Conservation (phyloP, 2,329 filamentous ascomycete species). For the Pestalotiopsis sp. region DNA sequence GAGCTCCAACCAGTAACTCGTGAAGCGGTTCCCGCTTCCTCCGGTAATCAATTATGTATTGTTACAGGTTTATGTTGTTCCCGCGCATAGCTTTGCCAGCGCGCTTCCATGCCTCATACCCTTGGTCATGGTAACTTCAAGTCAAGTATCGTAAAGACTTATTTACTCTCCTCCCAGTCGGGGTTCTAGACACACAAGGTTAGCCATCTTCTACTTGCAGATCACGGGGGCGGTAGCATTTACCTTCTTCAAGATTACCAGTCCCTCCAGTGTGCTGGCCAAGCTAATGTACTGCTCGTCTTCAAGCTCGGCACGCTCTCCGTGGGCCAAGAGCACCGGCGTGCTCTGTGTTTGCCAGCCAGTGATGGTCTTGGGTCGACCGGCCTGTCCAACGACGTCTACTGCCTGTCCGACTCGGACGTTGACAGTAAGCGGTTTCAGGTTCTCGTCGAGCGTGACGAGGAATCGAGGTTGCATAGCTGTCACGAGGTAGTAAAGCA, state of each 20-base stretch:
- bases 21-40: not conserved
- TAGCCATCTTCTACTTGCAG: conserved; percentile 10
- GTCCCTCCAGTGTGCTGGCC: conserved; percentile 87
- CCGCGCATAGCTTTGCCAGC: conserved; percentile 3
- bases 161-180: conserved; percentile 56
- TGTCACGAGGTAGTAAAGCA: conserved; percentile 95
- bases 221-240: conserved; percentile 29
- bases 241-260: conserved; percentile 97
- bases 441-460: conserved; percentile 90
- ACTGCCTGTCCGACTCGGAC: conserved; percentile 97
- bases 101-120: not conserved
- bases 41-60: conserved; percentile 13
- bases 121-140: not conserved
- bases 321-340: conserved; percentile 91
- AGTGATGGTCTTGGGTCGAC: conserved; percentile 97
- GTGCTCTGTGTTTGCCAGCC: conserved; percentile 99
- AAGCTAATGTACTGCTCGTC: conserved; percentile 96
- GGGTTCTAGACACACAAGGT: conserved; percentile 47
- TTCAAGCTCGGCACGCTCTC: conserved; percentile 93
- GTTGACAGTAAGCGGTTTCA: conserved; percentile 92
- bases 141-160: conserved; percentile 10
- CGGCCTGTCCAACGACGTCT: conserved; percentile 95
- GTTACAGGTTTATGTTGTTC: conserved; percentile 11
- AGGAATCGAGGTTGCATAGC: conserved; percentile 97
- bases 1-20: not conserved